Base-by-base conservation (phyloP, 2,329 filamentous ascomycete species). In the Whalleya microplaca region DNA sequence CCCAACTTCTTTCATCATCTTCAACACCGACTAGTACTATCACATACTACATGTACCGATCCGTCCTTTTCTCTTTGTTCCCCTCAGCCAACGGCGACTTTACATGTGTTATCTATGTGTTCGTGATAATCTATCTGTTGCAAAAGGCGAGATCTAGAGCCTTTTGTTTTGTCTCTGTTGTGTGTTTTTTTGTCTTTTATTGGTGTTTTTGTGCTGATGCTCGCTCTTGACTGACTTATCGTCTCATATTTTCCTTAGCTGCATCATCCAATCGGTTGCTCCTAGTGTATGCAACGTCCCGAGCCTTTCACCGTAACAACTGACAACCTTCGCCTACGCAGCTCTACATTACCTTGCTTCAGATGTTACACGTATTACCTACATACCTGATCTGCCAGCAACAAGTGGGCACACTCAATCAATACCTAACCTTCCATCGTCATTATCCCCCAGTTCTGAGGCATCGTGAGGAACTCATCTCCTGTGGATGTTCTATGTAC, bases 271-370 rank as follows among this genome's bases (percentile, higher is more conserved):
- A 61, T 58, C 52, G 42, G n/a, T 41, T 48, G 21, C n/a, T 18
- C 43, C 20, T 55, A 41, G 32, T 40, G 43, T 49, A 60, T 63
- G 60, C 60, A 61, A 53, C 48, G 47, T 60, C 52, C 60, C 60
- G 60, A 55, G 44, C 42, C 52, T 50, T 56, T 61, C 45, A 55
- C 56, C 43, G 47, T 54, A 37, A 14, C 32, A 7, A 16, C 51
- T 58, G 27, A 12, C 32, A 52, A 49, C 56, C 52, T 49, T 52
- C 48, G n/a, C n/a, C n/a, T n/a, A n/a, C n/a, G n/a, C n/a, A n/a
- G n/a, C n/a, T 53, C 40, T 21, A 27, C 23, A n/a, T 9, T 27
- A 53, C 41, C 42, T 54, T 55, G 49, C 42, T 44, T 16, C 8
- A 37, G 32, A 37, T 16, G 27, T n/a, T n/a, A n/a, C n/a, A n/a